Evolutionary conservation across 1,139 yeast species (phyloP).

Genomic region (Taphrina betulina): DNA sequence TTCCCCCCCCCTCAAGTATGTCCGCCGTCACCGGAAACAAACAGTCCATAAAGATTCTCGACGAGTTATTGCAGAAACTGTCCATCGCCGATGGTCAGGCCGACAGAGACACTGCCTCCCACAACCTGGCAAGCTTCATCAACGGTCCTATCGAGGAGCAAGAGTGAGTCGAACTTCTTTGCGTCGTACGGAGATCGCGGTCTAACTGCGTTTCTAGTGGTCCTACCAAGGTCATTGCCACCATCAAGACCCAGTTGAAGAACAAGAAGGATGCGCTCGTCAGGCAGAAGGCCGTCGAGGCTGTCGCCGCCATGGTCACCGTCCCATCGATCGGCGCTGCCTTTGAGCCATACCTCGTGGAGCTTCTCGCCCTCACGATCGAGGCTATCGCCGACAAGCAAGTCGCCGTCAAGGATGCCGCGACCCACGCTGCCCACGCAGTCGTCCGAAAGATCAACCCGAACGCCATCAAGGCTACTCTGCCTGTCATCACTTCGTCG

Average conservation of each 20-base stretch:
- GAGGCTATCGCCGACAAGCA: slow-evolving; percentile 89
- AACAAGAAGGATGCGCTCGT: slow-evolving; percentile 70
- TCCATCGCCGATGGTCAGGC: slow-evolving; percentile 77
- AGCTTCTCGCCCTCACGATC: slow-evolving; percentile 66
- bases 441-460: slow-evolving; percentile 84
- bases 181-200: neutral
- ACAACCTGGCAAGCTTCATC: slow-evolving; percentile 87
- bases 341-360: slow-evolving; percentile 83
- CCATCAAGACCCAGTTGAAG: slow-evolving; percentile 71
- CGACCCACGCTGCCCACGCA: slow-evolving; percentile 70
- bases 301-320: slow-evolving; percentile 84
- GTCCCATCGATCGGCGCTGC: slow-evolving; percentile 46
- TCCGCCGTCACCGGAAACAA: slow-evolving; percentile 42
- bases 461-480: slow-evolving; percentile 82
- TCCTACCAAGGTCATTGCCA: slow-evolving; percentile 81
- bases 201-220: slow-evolving; percentile 46
- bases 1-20: slow-evolving; percentile 35
- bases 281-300: slow-evolving; percentile 76
- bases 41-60: slow-evolving; percentile 62
- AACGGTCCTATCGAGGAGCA: slow-evolving; percentile 98
- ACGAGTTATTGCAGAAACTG: slow-evolving; percentile 89
- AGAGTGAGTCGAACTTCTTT: slow-evolving; percentile 49
- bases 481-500: slow-evolving; percentile 74
- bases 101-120: slow-evolving; percentile 80
- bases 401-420: slow-evolving; percentile 67